These are phyloP conservation scores for Pisolithus sp. DNA, from an alignment of 768 basidiomycete genomes.

Conservation along the genomic window DNA sequence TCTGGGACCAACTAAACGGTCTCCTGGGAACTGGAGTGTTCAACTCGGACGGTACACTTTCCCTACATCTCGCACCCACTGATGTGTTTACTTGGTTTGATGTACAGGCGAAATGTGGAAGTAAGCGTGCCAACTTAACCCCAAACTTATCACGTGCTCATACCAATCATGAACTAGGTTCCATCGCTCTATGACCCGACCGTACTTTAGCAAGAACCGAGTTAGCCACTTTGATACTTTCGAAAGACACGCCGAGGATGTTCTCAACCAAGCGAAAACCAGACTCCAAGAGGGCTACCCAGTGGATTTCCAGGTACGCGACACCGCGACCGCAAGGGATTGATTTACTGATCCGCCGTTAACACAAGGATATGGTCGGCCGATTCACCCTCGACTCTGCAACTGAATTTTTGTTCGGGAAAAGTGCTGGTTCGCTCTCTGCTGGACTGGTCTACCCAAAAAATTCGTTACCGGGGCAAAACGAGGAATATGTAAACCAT, in stretches of 20 bases:
- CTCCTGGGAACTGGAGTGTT: conserved; percentile 48
- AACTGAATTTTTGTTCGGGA: conserved; percentile 50
- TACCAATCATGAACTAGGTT: conserved; percentile 20
- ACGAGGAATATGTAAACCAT: conserved; percentile 19
- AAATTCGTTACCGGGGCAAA: conserved; percentile 16
- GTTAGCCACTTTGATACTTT: conserved; percentile 37
- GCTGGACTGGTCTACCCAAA: conserved; percentile 33
- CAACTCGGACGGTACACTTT: conserved; percentile 22
- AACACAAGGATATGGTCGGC: conserved; percentile 26
- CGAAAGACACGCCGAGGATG: conserved; percentile 30
- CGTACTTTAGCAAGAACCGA: conserved; percentile 35
- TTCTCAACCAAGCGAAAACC: conserved; percentile 26
- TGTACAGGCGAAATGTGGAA: conserved; percentile 31
- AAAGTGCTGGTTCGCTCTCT: conserved; percentile 29
- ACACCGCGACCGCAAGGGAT: too few species aligned
- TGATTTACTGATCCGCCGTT: neutral
- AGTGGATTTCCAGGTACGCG: too few species aligned
- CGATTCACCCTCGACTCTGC: conserved; percentile 54
- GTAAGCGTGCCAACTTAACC: conserved; percentile 13
- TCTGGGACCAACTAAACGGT: conserved; percentile 13
- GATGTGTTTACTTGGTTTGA: neutral
- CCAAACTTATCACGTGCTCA: conserved; percentile 13
- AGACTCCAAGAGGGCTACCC: conserved; percentile 31
- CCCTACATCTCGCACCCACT: neutral
- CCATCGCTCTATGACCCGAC: conserved; percentile 38